Percentiles rank a stretch among this genome's conserved stretches.
These are phyloP conservation scores for Hepatocystis sp. DNA, from an alignment of 169 alveolate genomes.

Conservation along the genomic window DNA sequence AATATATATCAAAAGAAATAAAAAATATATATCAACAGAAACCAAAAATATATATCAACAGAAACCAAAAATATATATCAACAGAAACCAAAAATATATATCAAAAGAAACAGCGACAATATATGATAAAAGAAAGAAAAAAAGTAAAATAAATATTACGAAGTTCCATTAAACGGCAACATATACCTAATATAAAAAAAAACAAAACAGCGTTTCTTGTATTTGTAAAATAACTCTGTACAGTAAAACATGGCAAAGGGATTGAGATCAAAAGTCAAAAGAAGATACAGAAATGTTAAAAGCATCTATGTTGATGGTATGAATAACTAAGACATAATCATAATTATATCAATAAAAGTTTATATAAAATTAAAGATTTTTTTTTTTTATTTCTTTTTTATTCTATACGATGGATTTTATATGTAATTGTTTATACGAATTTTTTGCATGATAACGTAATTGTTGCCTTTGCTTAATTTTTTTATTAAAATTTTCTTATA, in stretches of 20 bases:
- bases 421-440: not conserved
- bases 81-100: too few species aligned
- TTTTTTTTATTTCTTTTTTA: constrained; percentile 67
- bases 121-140: too few species aligned
- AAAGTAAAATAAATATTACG: too few species aligned
- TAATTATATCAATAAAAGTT: constrained; percentile 13
- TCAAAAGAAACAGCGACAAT: too few species aligned
- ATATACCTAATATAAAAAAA: not conserved
- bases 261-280: constrained; percentile 83
- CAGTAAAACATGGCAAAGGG: constrained; percentile 83
- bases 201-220: not conserved
- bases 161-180: too few species aligned
- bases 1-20: too few species aligned
- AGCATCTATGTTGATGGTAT: constrained; percentile 83
- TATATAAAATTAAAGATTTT: constrained; percentile 75
- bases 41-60: too few species aligned
- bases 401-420: constrained; percentile 19
- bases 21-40: too few species aligned
- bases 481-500: not conserved
- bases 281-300: constrained; percentile 86
- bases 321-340: not conserved
- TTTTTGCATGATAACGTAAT: not conserved
- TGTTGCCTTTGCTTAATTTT: constrained; percentile 3
- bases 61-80: too few species aligned
- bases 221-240: too few species aligned